Evolutionary conservation across 1,284 basidiomycete genomes (phyloP), one percentile per base, ranked within the genome.

Genomic region (Ceratobasidium theobromae): DNA sequence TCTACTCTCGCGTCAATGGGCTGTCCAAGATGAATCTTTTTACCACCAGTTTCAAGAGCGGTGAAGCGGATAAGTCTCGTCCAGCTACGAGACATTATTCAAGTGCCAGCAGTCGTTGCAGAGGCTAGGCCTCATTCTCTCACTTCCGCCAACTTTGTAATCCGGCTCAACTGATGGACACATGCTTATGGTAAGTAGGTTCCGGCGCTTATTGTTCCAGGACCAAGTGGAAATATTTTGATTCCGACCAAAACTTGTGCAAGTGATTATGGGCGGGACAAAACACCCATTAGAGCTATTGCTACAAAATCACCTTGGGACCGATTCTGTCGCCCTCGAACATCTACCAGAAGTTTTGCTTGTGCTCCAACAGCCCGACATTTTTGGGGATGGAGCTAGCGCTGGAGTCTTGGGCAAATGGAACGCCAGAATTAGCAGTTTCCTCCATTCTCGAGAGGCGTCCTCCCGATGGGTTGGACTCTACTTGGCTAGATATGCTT

Each of bases 21-120:
- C 74, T 93, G 82, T 43, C 92, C 91, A 68, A 91, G 81, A 72
- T 91, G 89, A 11, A 91, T 82, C 66, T 82, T 78, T 21, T 51
- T 62, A 35, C 58, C 58, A 5, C 81, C 79, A 0, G 89, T 91
- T 77, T 91, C 91, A n/a, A 77, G 78, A 12, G 91, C 90, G 18
- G 89, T 80, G 74, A 94, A 94, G 66, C 91, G 88, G 70, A 94
- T 89, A 66, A 93, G 82, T 46, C 91, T 85, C 27, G 84, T 85
- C 90, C 90, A 92, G 46, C 55, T 40, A 30, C 43, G 58, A 30
- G 60, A 30, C 69, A 69, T 49, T 35, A 14, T 18, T 16, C n/a
- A n/a, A n/a, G n/a, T n/a, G n/a, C n/a, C n/a, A n/a, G n/a, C n/a
- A n/a, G n/a, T n/a, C n/a, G n/a, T n/a, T n/a, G n/a, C n/a, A n/a